A percentile compares a stretch with the other conserved stretches of the same genome.
phyloP scores from a whole-genome alignment of 2,329 filamentous ascomycete species.

The Fusarium coicis region DNA sequence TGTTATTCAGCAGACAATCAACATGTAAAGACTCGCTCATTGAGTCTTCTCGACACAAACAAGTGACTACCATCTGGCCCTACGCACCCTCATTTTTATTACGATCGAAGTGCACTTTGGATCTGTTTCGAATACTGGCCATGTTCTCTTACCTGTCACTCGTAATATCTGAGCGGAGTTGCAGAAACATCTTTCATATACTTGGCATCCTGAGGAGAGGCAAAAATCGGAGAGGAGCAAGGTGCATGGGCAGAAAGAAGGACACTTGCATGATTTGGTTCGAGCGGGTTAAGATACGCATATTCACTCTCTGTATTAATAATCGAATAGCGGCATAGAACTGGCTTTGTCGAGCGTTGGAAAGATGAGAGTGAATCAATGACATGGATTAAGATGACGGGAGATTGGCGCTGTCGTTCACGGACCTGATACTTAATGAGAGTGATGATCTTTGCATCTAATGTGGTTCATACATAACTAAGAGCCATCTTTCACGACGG shows the following conservation, averaged over 20 bases:
- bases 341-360: constrained; percentile 14
- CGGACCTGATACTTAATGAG: constrained; percentile 31
- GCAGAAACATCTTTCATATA: constrained; percentile 6
- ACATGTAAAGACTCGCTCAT: constrained; percentile 18
- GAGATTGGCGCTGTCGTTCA: constrained; percentile 25
- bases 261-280: constrained; percentile 21
- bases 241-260: background rate
- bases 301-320: constrained; percentile 32
- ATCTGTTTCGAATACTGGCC: background rate
- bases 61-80: background rate
- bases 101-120: background rate
- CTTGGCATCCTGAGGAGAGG: constrained; percentile 14
- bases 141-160: background rate
- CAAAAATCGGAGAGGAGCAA: constrained; percentile 4
- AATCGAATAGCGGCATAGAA: constrained; percentile 32
- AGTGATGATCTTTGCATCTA: constrained; percentile 36
- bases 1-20: constrained; percentile 4
- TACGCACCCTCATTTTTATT: background rate
- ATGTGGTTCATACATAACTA: background rate
- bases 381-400: constrained; percentile 1
- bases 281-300: constrained; percentile 14
- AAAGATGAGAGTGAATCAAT: constrained; percentile 16
- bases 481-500: background rate
- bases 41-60: constrained; percentile 3
- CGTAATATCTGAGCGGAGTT: constrained; percentile 15